Percentiles rank a stretch among this genome's conserved stretches.
Evolutionary conservation across 73 alveolate species (phyloP).

Genomic region (Tetrahymena elliotti): DNA sequence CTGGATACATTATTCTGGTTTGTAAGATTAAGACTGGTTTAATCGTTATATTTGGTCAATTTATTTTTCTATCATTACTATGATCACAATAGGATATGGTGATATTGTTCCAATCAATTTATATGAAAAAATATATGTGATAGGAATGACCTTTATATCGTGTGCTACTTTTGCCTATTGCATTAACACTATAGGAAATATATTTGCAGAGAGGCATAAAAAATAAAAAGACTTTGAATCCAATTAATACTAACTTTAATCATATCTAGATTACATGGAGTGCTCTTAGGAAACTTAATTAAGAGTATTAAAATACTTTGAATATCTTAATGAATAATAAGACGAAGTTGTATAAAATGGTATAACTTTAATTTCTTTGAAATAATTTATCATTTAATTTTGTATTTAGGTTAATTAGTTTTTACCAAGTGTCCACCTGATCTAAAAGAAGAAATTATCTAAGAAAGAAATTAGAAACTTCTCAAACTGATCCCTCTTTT

Average conservation of each 20-base stretch:
- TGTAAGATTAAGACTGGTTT: slow-evolving; percentile 4
- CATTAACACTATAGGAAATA: slow-evolving; percentile 10
- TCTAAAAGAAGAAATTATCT: neutral
- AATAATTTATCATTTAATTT: too few species aligned
- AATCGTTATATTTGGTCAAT: slow-evolving; percentile 11
- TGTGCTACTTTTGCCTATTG: slow-evolving; percentile 16
- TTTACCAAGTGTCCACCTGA: neutral
- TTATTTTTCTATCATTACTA: slow-evolving; percentile 15
- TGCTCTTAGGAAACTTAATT: neutral
- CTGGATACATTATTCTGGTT: slow-evolving; percentile 17
- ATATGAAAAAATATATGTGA: slow-evolving; percentile 16
- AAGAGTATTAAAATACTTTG: neutral
- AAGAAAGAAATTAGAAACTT: neutral
- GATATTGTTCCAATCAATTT: slow-evolving; percentile 16
- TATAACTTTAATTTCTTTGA: neutral
- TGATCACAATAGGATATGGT: slow-evolving; percentile 27
- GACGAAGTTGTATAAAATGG: neutral
- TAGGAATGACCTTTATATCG: slow-evolving; percentile 8
- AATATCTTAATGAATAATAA: neutral
- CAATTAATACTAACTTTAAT: neutral
- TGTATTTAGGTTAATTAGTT: neutral
- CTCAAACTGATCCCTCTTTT: neutral
- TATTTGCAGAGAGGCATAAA: neutral
- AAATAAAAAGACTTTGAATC: neutral
- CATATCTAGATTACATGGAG: neutral